Conservation (phyloP, 805 yeast species). For the Wickerhamomyces ciferrii region DNA sequence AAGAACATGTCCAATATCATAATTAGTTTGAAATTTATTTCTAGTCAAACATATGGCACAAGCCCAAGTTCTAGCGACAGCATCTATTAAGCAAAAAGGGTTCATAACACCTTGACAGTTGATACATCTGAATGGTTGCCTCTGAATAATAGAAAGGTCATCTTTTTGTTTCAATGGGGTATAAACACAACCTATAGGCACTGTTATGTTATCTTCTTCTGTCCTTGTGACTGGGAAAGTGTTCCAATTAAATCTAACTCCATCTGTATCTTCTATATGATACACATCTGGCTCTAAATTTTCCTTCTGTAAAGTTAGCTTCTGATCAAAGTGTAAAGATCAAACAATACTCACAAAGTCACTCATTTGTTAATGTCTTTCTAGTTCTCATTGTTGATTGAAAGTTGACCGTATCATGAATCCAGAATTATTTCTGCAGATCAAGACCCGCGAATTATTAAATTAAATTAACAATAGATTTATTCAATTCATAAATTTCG, state of each 20-base stretch:
- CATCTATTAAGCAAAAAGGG: conserved; percentile 77
- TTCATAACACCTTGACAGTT: conserved; percentile 77
- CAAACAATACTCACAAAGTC: not conserved
- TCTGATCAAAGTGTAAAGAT: not conserved
- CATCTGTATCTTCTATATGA: conserved; percentile 60
- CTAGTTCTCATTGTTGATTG: too few relatives aligned
- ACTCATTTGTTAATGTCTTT: too few relatives aligned
- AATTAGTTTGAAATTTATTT: conserved; percentile 56
- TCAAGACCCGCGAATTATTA: too few relatives aligned
- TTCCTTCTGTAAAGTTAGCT: not conserved
- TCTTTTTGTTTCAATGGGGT: conserved; percentile 80
- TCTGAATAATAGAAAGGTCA: conserved; percentile 67
- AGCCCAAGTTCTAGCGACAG: conserved; percentile 69
- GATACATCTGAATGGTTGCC: conserved; percentile 78
- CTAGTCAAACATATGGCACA: conserved; percentile 77
- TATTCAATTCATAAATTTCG: too few relatives aligned
- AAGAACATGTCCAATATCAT: conserved; percentile 29
- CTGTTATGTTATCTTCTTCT: conserved; percentile 84
- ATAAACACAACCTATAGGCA: conserved; percentile 87
- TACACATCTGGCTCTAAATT: conserved; percentile 31
- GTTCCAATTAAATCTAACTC: conserved; percentile 71
- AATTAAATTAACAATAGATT: too few relatives aligned
- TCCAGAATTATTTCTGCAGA: too few relatives aligned
- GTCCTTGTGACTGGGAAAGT: conserved; percentile 82
- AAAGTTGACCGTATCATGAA: too few relatives aligned